Evolutionary conservation across 1,139 yeast genomes (phyloP), one percentile per base, ranked within the genome.

Genomic region (Yamadazyma blattariae): DNA sequence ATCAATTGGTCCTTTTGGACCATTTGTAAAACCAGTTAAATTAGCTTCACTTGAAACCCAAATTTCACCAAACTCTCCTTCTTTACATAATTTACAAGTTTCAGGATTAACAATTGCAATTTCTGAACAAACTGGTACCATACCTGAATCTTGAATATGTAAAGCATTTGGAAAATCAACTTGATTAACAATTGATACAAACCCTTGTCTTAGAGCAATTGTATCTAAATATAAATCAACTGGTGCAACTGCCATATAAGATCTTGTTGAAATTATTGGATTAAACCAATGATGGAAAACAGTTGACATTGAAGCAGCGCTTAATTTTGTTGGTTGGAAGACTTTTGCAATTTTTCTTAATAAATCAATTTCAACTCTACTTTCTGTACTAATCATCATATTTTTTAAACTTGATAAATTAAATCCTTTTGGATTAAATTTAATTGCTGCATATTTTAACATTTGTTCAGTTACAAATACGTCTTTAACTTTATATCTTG

Each of bases 21-120:
- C 78, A 40, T 75, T 73, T 33, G 81, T 77, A 53, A 82, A 82
- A 4, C 78, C 76, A 7, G 68, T 57, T 25, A 81, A 81, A 48
- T 82, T 88, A 1, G 92, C 95, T 47, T 89, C 96, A 1, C 96
- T 84, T 42, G 85, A 77, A 2, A 92, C 94, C 98, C 98, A 92
- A 30, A 92, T 89, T 61, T 92, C 98, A 26, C 99, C 99, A 56
- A 80, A 82, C 56, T 94, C 98, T n/a, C 97, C 97, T 39, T 82
- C 83, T 41, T 76, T 78, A 57, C 98, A 92, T 13, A 89, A 64
- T 35, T 67, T 64, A 33, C 77, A 61, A 0, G 97, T 92, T 55
- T 90, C 97, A 0, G 98, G 98, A 47, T 94, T 94, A 5, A 92
- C 97, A 42, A 92, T 86, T 1, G 96, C 94, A 28, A 94, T 79